Conservation (phyloP, 441 rosid genomes). For the Populus tomentosa region DNA sequence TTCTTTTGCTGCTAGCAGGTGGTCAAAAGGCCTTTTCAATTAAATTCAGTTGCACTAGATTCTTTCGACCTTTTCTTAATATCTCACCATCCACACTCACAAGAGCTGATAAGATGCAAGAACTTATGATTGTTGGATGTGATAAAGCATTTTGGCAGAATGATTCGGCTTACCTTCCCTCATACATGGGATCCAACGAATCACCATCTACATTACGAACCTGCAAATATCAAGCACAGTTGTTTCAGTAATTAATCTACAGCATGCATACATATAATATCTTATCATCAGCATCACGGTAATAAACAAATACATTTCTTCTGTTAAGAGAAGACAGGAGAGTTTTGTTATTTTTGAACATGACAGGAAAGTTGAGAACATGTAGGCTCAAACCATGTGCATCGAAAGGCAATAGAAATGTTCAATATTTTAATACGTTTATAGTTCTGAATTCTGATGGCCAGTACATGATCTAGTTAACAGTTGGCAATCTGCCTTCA, state of each 20-base stretch:
- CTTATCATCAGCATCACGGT: background rate
- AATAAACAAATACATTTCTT: background rate
- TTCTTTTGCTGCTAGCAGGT: background rate
- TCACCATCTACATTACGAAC: conserved; percentile 72
- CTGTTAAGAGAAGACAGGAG: background rate
- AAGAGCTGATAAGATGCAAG: background rate
- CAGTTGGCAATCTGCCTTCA: background rate
- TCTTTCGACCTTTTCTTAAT: background rate
- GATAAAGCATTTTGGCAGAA: conserved; percentile 6
- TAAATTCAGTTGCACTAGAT: background rate
- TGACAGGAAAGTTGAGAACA: background rate
- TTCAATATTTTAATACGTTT: background rate
- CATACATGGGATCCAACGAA: conserved; percentile 78
- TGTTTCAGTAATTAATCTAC: background rate
- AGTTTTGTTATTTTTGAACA: background rate
- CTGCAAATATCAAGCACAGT: conserved; percentile 33
- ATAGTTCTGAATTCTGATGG: background rate
- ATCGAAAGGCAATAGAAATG: background rate
- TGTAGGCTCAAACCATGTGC: background rate
- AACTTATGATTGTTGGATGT: background rate
- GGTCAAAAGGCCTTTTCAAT: background rate
- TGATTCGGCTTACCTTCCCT: conserved; percentile 52
- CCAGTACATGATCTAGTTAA: background rate
- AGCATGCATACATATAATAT: background rate
- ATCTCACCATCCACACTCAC: background rate